Base-by-base conservation (phyloP, 495 filamentous ascomycete genomes). In the Podospora pseudopauciseta region DNA sequence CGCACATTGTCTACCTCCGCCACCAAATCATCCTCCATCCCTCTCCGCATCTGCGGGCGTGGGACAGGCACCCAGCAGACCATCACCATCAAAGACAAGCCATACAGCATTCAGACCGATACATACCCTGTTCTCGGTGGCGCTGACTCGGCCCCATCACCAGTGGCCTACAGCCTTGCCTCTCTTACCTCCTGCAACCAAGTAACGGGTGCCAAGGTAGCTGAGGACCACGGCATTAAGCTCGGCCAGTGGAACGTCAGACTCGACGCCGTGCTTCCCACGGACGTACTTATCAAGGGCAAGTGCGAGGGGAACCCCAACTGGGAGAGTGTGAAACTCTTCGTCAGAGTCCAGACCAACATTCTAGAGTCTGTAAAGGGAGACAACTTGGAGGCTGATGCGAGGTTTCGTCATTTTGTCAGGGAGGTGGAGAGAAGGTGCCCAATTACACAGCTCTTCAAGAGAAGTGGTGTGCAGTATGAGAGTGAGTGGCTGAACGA, bases 171-270 rank as follows among this genome's bases (percentile, higher is more conserved):
- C 65, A 64, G 66, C 7, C 70, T 75, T n/a, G 73, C 73, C 11
- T 70, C 67, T 58, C 73, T 75, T 20, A 67, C 69, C 63, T 68
- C 73, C 6, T 75, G 73, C 71, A 75, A 70, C 68, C 73, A 75
- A 39, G 73, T 75, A 5, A 73, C 73, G 19, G 73, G 73, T 4
- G 26, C 27, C 39, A 67, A 73, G 5, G 73, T 75, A 0, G 73
- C 73, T 3, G 55, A 60, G 28, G 68, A 73, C 32, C 71, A 69
- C 34, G 73, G 71, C 28, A 71, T 73, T 60, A 49, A 53, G 55
- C 39, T 74, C 11, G 74, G 74, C 3, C 15, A 67, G 39, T 76
- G 74, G 72, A 16, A 67, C 4, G 68, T 76, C 11, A 65, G 19
- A 20, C 72, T 76, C 19, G 64, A 70, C 2, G 73, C 58, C 16